Evolutionary conservation across 139 green algal species (phyloP).

Genomic region (Micractinium sp.): DNA sequence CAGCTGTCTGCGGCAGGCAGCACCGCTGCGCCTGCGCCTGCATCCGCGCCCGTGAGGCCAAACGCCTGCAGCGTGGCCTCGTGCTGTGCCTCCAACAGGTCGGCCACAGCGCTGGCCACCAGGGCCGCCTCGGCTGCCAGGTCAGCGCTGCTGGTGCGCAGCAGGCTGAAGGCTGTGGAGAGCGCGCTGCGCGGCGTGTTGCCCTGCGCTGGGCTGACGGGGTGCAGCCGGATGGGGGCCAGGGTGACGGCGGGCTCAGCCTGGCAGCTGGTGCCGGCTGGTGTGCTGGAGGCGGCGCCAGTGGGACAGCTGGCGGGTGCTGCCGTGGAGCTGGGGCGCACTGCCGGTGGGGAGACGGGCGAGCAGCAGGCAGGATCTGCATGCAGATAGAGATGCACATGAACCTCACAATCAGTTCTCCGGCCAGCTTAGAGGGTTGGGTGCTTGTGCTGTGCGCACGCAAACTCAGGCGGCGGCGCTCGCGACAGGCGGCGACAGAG

Average conservation of each 20-base stretch:
- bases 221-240: not conserved
- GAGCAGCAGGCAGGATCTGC: no score
- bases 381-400: no score
- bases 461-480: no score
- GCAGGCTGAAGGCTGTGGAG: constrained; percentile 2
- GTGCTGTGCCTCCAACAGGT: not conserved
- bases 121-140: not conserved
- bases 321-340: no score
- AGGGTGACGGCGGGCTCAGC: not conserved
- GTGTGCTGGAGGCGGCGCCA: not conserved
- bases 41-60: not conserved
- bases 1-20: not conserved
- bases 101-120: not conserved
- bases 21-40: not conserved
- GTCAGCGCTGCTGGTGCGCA: not conserved
- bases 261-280: not conserved
- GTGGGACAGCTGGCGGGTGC: not conserved
- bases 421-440: no score
- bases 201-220: not conserved
- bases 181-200: not conserved
- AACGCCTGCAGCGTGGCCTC: not conserved
- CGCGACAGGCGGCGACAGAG: not conserved
- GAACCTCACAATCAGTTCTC: no score
- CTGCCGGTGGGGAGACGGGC: no score
- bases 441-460: no score